Conservation (phyloP, 2,329 filamentous ascomycete genomes). For the Claviceps sp. region DNA sequence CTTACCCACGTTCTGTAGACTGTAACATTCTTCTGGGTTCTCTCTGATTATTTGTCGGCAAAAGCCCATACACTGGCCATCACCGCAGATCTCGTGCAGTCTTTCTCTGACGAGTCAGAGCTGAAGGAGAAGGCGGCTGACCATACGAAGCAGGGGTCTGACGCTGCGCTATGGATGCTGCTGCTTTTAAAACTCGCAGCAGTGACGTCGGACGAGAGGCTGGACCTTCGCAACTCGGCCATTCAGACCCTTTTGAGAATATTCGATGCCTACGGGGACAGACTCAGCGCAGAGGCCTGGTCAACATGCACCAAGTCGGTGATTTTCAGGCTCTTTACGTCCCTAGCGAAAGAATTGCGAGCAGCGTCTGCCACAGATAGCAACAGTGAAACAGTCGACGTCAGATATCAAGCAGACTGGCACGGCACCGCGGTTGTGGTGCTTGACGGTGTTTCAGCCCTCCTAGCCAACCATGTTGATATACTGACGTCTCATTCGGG, state of each 20-base stretch:
- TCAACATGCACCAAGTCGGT: constrained; percentile 69
- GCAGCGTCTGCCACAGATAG: constrained; percentile 18
- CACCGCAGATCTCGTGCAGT: constrained; percentile 40
- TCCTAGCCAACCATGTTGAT: constrained; percentile 66
- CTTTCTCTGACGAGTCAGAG: constrained; percentile 33
- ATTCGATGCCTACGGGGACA: constrained; percentile 80
- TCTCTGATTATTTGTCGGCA: constrained; percentile 71
- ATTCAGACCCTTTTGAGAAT: constrained; percentile 86
- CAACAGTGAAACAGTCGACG: constrained; percentile 23
- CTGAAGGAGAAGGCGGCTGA: constrained; percentile 45
- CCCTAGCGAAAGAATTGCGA: constrained; percentile 47
- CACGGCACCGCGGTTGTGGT: constrained; percentile 64
- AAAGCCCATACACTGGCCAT: constrained; percentile 46
- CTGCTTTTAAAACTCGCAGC: constrained; percentile 57
- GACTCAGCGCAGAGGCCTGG: constrained; percentile 67
- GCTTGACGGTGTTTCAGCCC: constrained; percentile 55
- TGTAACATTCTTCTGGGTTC: constrained; percentile 89
- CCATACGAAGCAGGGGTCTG: constrained; percentile 45
- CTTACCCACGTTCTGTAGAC: constrained; percentile 37
- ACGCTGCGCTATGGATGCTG: constrained; percentile 66
- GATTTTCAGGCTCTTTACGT: constrained; percentile 63
- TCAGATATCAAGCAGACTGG: constrained; percentile 44
- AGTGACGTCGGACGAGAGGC: constrained; percentile 56
- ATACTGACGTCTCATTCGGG: constrained; percentile 51
- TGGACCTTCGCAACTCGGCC: constrained; percentile 73